Evolutionary conservation across 495 filamentous ascomycete species (phyloP), one percentile per base, ranked within the genome.

Genomic region (Podospora bellae-mahoneyi): DNA sequence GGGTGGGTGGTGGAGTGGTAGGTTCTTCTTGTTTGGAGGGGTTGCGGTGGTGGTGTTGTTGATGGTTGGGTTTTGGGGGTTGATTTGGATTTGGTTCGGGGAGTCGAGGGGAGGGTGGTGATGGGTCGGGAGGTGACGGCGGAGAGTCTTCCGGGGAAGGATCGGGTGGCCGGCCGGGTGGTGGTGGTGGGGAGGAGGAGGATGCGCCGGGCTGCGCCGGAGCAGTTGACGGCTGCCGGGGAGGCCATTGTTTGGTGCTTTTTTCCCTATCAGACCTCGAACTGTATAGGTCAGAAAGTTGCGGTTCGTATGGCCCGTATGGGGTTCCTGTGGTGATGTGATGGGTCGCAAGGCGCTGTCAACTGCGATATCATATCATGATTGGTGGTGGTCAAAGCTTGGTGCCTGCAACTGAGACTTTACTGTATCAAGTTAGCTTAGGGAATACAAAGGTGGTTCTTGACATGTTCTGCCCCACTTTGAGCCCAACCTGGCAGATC

Each of bases 1-100:
- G 64, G 72, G 61, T 68, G 66, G 32, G 64, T 34, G 34, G 56
- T 48, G 39, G 72, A 69, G 65, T 71, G 71, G 71, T 73, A 73
- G 28, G 59, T 32, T 27, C 67, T 32, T 27, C 67, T 39, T 19
- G 20, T 28, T 61, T 27, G 44, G 28, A 54, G 62, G 4, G 28
- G 30, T 53, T 44, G 18, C 15, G 66, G 39, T n/a, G 20, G 7
- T 62, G 58, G 20, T 65, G 26, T 19, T 27, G 64, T 16, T n/a
- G 60, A 57, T 60, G 54, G 1, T 57, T 19, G 27, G 62, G 57
- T 60, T 18, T 19, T 27, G 23, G 23, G 23, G 20, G 10, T 58
- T 13, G 55, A 26, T 16, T 30, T 30, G 56, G 59, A 55, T 66
- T 61, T 20, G 3, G n/a, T 34, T 32, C 48, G 9, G 13, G 66